Percentiles rank a stretch among this genome's conserved stretches.
Evolutionary conservation across 768 basidiomycete genomes (phyloP).

Genomic region (Rhizopogon roseolus): DNA sequence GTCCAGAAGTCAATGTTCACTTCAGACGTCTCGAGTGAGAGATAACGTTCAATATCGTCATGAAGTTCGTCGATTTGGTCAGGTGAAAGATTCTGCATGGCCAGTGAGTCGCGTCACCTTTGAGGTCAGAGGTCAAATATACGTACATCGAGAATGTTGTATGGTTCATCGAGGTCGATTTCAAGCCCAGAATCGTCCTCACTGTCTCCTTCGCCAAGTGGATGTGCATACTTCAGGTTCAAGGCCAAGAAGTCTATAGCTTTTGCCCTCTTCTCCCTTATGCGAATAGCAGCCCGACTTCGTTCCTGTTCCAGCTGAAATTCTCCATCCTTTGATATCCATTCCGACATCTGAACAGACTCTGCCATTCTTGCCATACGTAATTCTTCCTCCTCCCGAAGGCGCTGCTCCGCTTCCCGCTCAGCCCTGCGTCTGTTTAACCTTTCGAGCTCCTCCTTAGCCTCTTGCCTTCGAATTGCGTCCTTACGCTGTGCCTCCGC

Average conservation of each 20-base stretch:
- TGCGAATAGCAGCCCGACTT: constrained; percentile 84
- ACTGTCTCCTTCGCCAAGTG: constrained; percentile 60
- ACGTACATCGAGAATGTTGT: constrained; percentile 92
- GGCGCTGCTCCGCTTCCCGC: constrained; percentile 80
- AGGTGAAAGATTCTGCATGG: constrained; percentile 68
- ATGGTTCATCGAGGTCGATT: constrained; percentile 97
- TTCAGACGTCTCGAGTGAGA: constrained; percentile 79
- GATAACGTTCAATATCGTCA: constrained; percentile 89
- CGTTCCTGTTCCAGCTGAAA: constrained; percentile 96
- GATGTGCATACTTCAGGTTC: constrained; percentile 90
- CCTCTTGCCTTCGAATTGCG: constrained; percentile 77
- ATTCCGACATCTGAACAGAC: constrained; percentile 96
- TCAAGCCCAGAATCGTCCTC: constrained; percentile 88
- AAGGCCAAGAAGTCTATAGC: constrained; percentile 98
- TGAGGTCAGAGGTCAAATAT: neutral
- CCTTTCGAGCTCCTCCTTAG: constrained; percentile 91
- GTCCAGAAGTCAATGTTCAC: constrained; percentile 98
- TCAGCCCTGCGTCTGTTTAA: constrained; percentile 89
- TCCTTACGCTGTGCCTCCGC: constrained; percentile 81
- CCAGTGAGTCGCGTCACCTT: constrained; percentile 1
- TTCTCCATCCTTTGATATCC: constrained; percentile 95
- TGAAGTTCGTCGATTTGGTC: constrained; percentile 91
- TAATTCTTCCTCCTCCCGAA: constrained; percentile 91
- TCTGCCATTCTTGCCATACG: constrained; percentile 87
- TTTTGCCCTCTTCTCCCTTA: constrained; percentile 95